Conservation (phyloP, 192 early-diverging fungal species). For the Umbelopsis sp. region DNA sequence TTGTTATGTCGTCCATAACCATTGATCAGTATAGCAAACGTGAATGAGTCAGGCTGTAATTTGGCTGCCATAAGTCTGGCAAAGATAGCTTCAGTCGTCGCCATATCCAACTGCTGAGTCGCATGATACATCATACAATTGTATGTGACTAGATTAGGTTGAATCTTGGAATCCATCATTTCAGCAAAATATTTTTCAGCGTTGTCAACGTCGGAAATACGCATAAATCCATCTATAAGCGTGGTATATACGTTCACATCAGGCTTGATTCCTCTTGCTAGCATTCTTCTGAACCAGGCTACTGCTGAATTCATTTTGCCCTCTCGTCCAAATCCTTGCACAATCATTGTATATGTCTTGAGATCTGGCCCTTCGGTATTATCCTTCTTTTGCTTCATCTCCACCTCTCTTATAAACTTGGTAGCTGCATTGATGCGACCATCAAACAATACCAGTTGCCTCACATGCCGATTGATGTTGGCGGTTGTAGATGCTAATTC, state of each 20-base stretch:
- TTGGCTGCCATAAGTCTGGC: slow-evolving; percentile 31
- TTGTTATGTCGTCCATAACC: slow-evolving; percentile 23
- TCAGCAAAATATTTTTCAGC: slow-evolving; percentile 36
- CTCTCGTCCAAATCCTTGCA: slow-evolving; percentile 26
- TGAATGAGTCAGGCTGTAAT: slow-evolving; percentile 42
- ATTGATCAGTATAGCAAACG: slow-evolving; percentile 44
- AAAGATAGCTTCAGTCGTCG: slow-evolving; percentile 37
- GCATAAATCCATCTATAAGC: slow-evolving; percentile 44
- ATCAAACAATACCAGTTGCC: slow-evolving; percentile 6
- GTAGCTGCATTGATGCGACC: slow-evolving; percentile 27
- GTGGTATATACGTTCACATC: slow-evolving; percentile 37
- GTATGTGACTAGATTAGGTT: slow-evolving; percentile 44
- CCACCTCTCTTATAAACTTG: slow-evolving; percentile 29
- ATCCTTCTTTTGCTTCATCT: neutral
- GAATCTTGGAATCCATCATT: slow-evolving; percentile 36
- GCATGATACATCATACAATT: slow-evolving; percentile 47
- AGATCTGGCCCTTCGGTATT: slow-evolving; percentile 23
- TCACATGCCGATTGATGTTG: slow-evolving; percentile 2
- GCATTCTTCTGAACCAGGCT: slow-evolving; percentile 37
- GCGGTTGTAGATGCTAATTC: neutral
- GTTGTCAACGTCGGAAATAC: slow-evolving; percentile 25
- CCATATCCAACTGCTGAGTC: slow-evolving; percentile 36
- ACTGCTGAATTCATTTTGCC: slow-evolving; percentile 31
- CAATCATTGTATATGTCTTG: slow-evolving; percentile 33
- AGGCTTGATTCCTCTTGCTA: slow-evolving; percentile 17